Percentiles rank a stretch among this genome's conserved stretches.
phyloP scores from a whole-genome alignment of 108 stramenopile species.

The Stephanodiscus triporus region DNA sequence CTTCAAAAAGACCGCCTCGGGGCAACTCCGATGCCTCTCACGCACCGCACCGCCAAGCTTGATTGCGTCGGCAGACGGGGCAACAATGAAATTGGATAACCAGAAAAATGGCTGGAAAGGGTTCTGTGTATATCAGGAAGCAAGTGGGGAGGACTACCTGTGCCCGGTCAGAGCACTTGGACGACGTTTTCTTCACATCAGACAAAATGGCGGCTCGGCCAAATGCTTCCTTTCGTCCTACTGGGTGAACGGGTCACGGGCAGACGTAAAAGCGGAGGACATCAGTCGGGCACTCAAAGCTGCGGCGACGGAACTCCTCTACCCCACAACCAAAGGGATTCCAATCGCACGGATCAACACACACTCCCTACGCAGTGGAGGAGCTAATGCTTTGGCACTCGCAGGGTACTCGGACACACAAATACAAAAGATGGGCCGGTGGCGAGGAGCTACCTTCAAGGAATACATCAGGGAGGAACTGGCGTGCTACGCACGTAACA shows the following conservation, averaged over 20 bases:
- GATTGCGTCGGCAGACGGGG: neutral
- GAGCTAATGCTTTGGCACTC: too few relatives aligned
- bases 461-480: too few relatives aligned
- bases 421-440: too few relatives aligned
- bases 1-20: neutral
- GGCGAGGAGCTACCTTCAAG: too few relatives aligned
- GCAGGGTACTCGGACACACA: too few relatives aligned
- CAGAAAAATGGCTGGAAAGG: conserved; percentile 22
- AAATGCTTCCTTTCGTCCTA: neutral
- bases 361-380: too few relatives aligned
- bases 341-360: too few relatives aligned
- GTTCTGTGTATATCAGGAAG: conserved; percentile 10
- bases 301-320: neutral
- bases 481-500: too few relatives aligned
- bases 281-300: conserved; percentile 3
- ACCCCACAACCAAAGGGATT: neutral
- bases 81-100: conserved; percentile 9
- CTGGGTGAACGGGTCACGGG: neutral
- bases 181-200: conserved; percentile 1
- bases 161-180: conserved; percentile 18
- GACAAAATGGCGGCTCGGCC: neutral
- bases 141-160: neutral
- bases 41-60: conserved; percentile 2
- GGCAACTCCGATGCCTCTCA: neutral
- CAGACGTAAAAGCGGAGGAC: conserved; percentile 1